A percentile compares a stretch with the other conserved stretches of the same genome.
Conservation (phyloP, 169 alveolate genomes). For the Cryptosporidium muris region DNA sequence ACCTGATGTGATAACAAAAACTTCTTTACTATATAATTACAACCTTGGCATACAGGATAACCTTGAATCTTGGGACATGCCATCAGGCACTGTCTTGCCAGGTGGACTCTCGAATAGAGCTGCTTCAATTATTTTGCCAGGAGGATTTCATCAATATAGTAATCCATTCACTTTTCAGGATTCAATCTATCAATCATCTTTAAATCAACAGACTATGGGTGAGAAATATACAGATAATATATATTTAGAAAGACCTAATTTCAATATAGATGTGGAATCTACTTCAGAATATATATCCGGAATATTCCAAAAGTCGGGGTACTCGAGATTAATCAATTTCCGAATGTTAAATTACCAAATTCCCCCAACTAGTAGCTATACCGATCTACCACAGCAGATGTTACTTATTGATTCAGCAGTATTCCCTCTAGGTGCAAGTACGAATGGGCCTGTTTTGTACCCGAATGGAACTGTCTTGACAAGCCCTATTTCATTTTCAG, state of each 20-base stretch:
- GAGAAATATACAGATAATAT: not conserved
- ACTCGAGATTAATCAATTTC: constrained; percentile 17
- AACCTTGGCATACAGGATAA: constrained; percentile 63
- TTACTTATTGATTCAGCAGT: constrained; percentile 27
- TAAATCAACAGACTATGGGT: not conserved
- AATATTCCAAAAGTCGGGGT: not conserved
- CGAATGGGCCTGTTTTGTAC: constrained; percentile 59
- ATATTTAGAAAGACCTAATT: not conserved
- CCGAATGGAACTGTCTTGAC: constrained; percentile 58
- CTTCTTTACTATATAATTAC: constrained; percentile 52
- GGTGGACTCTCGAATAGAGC: constrained; percentile 69
- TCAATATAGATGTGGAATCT: too few species aligned
- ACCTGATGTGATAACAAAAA: constrained; percentile 45
- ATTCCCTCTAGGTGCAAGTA: constrained; percentile 52
- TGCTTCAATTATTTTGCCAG: constrained; percentile 46
- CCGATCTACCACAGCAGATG: constrained; percentile 64
- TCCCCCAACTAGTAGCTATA: constrained; percentile 41
- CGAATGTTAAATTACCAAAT: constrained; percentile 51
- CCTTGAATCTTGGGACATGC: constrained; percentile 52
- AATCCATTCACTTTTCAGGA: constrained; percentile 45
- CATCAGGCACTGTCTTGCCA: constrained; percentile 62
- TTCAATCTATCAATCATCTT: constrained; percentile 29
- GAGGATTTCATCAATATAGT: constrained; percentile 52
- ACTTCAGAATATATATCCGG: too few species aligned
- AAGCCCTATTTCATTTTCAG: constrained; percentile 35